Base-by-base conservation (phyloP, 345 rosid genomes). In the Linum trigynum region DNA sequence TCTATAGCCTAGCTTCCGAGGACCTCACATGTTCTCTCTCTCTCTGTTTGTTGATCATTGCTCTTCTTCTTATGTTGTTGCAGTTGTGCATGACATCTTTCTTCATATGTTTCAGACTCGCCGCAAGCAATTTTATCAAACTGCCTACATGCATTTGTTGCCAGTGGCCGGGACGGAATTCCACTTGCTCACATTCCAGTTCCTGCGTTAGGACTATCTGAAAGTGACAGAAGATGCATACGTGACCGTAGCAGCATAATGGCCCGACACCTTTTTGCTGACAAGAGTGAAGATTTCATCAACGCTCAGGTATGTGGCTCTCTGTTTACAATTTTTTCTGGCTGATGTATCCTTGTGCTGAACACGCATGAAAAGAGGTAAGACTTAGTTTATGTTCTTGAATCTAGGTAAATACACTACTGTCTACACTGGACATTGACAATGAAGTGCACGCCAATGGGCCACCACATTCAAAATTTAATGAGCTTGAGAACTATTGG, bases 171-270 rank as follows among this genome's bases (percentile, higher is more conserved):
- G 61, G 85, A 85, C 65, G 90, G 88, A 61, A 74, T 87, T 65
- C 96, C 99, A 68, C 89, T 95, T 74, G 89, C 76, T 76, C 95
- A 97, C 66, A 63, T 92, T 66, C 85, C 88, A 41, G 81, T 95
- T 59, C 97, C 99, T 3, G 36, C 76, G 38, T 80, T 95, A 67
- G 99, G 99, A 67, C 74, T 95, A 76, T 95, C 99, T 56, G 81
- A 80, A 76, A 82, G 85, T 77, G 99, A 94, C 81, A 95, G 91
- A 75, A 89, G 83, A 73, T 95, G 99, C 76, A 91, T 95, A 75
- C 97, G 95, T n/a, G 94, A 95, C 69, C 99, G 99, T 61, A 91
- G 96, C 79, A 88, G 90, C 77, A 91, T 95, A 72, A 91, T 95
- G 97, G 96, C 99, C 42, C 84, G 97, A 0, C 99, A 95, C 62